Percentiles rank a stretch among this genome's conserved stretches.
phyloP scores from a whole-genome alignment of 176 grass and related monocot genomes.

The Paspalum vaginatum region DNA sequence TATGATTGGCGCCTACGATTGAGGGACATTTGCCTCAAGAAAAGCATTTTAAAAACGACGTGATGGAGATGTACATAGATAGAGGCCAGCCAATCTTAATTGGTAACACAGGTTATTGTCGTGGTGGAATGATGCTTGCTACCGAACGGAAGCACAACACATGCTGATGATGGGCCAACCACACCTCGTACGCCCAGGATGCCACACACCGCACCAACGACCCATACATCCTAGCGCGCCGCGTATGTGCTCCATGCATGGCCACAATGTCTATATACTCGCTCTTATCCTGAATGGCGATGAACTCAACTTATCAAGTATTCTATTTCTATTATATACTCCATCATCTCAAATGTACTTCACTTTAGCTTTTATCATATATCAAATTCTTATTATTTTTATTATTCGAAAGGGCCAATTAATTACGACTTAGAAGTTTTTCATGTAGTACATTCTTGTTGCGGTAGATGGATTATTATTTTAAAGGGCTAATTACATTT shows the following conservation, averaged over 20 bases:
- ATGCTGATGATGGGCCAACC: slow-evolving; percentile 23
- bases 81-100: not conserved
- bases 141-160: not conserved
- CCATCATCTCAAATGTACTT: too few relatives aligned
- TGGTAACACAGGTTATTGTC: slow-evolving; percentile 24
- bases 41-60: slow-evolving; percentile 15
- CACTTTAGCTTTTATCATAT: too few relatives aligned
- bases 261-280: not conserved
- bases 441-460: too few relatives aligned
- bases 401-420: too few relatives aligned
- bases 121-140: not conserved
- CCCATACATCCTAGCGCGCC: not conserved
- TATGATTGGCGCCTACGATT: slow-evolving; percentile 19
- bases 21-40: slow-evolving; percentile 11
- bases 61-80: not conserved
- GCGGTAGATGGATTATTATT: too few relatives aligned
- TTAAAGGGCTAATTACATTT: too few relatives aligned
- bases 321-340: too few relatives aligned
- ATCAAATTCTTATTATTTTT: too few relatives aligned
- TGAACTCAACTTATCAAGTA: too few relatives aligned
- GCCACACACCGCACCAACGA: not conserved
- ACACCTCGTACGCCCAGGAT: not conserved
- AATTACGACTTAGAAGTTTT: too few relatives aligned
- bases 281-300: not conserved
- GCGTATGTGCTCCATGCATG: not conserved